Evolutionary conservation across 768 basidiomycete species (phyloP), one percentile per base, ranked within the genome.

Genomic region (Boletus rubroflammeus): DNA sequence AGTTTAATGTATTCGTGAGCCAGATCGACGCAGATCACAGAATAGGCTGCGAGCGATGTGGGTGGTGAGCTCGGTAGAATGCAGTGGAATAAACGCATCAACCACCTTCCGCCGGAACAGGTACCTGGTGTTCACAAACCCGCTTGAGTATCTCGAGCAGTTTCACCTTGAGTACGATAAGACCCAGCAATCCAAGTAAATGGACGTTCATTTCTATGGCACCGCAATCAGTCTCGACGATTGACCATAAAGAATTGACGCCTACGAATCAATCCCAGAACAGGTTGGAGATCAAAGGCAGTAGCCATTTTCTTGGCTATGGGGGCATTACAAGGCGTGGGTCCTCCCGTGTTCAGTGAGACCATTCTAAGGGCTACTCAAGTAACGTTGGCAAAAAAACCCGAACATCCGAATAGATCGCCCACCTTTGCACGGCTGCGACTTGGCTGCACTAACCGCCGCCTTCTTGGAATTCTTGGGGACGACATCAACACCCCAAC

Each of bases 1-100:
- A 98, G 77, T 34, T 78, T 81, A 42, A 84, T 73, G 62, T 94
- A 93, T 66, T 94, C 91, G 51, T 83, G 78, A 0, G 88, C 94
- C 6, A 96, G 78, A 40, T 86, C 82, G 1, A 85, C 73, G 3
- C 88, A 93, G 2, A 81, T 72, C 1, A 69, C 68, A 19, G 89
- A 74, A 65, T 83, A 91, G 13, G 75, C 87, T 90, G 58, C 31
- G 15, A 32, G 54, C 3, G 9, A 15, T 25, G 6, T 44, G 14
- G 21, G 6, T 15, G 21, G 34, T 47, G 19, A 62, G 47, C 17
- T 21, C 32, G 1, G 9, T 29, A 48, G 25, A 53, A 42, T 25
- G 36, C 2, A 3, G 34, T 39, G 1, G 14, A 17, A 26, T 10
- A 4, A 42, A 26, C 9, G 5, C 10, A 67, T 74, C 50, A 51